Evolutionary conservation across 1,284 basidiomycete species (phyloP), one percentile per base, ranked within the genome.

Genomic region (Ustanciosporium gigantosporum): DNA sequence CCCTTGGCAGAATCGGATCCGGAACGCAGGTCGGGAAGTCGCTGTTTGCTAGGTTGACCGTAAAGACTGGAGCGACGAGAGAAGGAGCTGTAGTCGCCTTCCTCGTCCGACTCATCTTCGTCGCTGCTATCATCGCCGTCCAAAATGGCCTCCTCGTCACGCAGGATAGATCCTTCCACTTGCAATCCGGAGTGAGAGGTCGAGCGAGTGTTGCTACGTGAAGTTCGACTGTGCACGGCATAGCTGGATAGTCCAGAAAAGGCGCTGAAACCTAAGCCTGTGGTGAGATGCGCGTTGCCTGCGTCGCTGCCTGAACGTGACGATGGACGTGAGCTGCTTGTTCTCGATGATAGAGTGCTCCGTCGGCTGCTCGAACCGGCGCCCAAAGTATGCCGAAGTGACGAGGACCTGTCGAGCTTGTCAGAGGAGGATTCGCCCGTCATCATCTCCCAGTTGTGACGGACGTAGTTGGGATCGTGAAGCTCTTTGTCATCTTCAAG

Each of bases 371-470:
- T 44, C 21, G 46, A 41, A 23, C 41, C 32, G 27, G 27, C 27
- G n/a, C 27, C 27, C 8, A 9, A 19, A 9, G 32, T 11, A 16
- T 37, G 14, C 11, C 32, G 37, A 15, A 49, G 48, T 21, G 56
- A 59, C 1, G 47, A 38, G 17, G 37, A 22, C 1, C 48, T 40
- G 5, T 47, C 46, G n/a, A n/a, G n/a, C 42, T 60, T 50, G 5
- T 35, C 32, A 11, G 31, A 36, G 11, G 29, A 35, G 7, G 49
- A 20, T 14, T 53, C 57, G 35, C 58, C 58, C 1, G 58, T 38
- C 51, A 61, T 61, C 58, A 61, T 61, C 35, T 61, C 58, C 47
- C 43, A 55, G 9, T 55, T 55, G 45, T 56, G 58, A n/a, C 51
- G 51, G 11, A 61, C 51, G 32, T 50, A 61, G 29, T 55, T 37